These are phyloP conservation scores for Dissophora globulifera DNA, from an alignment of 192 early-diverging fungal genomes.

Conservation along the genomic window DNA sequence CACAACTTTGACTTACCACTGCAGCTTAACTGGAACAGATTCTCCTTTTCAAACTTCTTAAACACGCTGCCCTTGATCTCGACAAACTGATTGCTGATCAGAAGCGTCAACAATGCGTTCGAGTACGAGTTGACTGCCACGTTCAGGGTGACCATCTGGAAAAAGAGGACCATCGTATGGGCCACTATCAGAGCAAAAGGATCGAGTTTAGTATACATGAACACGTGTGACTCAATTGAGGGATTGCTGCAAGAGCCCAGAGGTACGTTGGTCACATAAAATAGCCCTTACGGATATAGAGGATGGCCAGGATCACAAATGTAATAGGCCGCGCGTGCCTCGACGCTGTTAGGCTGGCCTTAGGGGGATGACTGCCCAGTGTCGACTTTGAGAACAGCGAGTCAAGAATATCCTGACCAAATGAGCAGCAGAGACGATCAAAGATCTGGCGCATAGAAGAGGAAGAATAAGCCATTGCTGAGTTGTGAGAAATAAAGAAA, in stretches of 20 bases:
- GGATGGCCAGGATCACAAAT: conserved; percentile 78
- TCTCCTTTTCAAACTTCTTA: conserved; percentile 96
- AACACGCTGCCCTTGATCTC: conserved; percentile 98
- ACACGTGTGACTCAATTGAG: not conserved
- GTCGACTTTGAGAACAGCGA: conserved; percentile 90
- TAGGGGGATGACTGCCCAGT: conserved; percentile 53
- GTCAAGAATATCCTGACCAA: conserved; percentile 95
- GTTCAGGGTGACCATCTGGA: conserved; percentile 95
- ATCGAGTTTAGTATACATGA: not conserved
- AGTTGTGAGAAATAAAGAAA: no score
- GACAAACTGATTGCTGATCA: conserved; percentile 97
- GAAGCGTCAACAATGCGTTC: conserved; percentile 91
- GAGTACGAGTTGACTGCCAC: conserved; percentile 97
- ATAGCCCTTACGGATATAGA: conserved; percentile 82
- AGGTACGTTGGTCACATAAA: conserved; percentile 1
- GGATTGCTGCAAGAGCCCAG: not conserved
- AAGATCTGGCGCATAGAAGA: conserved; percentile 82
- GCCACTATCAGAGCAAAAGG: conserved; percentile 55
- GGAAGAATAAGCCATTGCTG: not conserved
- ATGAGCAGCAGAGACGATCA: conserved; percentile 92
- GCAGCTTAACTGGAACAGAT: conserved; percentile 95
- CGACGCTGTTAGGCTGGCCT: conserved; percentile 37
- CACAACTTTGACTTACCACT: conserved; percentile 64
- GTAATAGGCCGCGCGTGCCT: conserved; percentile 61
- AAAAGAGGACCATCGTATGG: conserved; percentile 93